Conservation (phyloP, 768 basidiomycete genomes). For the Myochromella boudieri region DNA sequence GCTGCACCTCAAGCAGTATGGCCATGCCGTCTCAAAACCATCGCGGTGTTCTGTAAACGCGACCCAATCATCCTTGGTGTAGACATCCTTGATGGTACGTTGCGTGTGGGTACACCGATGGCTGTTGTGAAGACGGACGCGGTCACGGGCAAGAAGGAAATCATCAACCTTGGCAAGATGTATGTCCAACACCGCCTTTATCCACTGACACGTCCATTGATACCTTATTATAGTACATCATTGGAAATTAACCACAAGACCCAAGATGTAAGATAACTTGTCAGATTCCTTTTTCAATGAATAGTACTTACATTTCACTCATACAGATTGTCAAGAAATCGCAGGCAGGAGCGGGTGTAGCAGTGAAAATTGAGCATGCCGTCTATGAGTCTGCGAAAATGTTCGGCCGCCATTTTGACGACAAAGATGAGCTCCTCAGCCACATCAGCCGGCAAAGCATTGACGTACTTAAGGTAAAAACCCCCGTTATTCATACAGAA, state of each 20-base stretch:
- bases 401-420: conserved; percentile 95
- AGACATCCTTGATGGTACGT: conserved; percentile 89
- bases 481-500: conserved; percentile 3
- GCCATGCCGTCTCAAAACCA: conserved; percentile 91
- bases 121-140: conserved; percentile 95
- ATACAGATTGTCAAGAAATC: conserved; percentile 86
- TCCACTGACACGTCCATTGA: conserved; percentile 6
- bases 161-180: conserved; percentile 94
- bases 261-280: conserved; percentile 55
- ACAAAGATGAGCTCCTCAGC: conserved; percentile 92
- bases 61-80: conserved; percentile 98
- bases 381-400: conserved; percentile 94
- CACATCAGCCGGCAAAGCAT: conserved; percentile 92
- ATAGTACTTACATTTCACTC: conserved; percentile 5
- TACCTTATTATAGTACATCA: conserved; percentile 64
- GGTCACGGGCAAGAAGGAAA: conserved; percentile 84
- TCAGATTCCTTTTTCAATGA: neutral
- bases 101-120: conserved; percentile 91
- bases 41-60: conserved; percentile 94
- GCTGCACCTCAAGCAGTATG: conserved; percentile 95
- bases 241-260: conserved; percentile 97
- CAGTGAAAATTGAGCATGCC: conserved; percentile 98
- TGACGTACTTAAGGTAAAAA: conserved; percentile 87
- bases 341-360: conserved; percentile 94
- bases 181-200: conserved; percentile 37